Evolutionary conservation across 305 asterid genomes (phyloP), one percentile per base, ranked within the genome.

Genomic region (Fraxinus albicans): DNA sequence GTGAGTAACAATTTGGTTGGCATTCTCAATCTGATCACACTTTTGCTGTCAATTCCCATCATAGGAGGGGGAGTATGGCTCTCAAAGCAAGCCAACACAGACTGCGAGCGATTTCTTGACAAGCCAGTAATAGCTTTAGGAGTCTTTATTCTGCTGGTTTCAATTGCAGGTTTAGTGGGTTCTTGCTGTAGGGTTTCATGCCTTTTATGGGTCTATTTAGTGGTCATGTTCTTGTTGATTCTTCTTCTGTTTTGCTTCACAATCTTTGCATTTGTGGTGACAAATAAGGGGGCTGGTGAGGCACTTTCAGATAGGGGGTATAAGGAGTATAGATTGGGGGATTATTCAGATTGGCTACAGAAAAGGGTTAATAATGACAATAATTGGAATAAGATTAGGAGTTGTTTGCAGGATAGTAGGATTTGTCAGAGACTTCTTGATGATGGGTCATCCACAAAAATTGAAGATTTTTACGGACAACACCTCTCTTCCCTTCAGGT

Each of bases 91-190:
- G 90, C 91, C 0, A 88, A 88, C 84, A 88, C 92, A 35, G 92
- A 88, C 29, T 89, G 92, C 47, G 29, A 88, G 55, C 83, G 83
- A 75, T 89, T 89, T 78, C 90, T 89, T 3, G 91, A 89, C 50
- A 88, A 88, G 89, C 92, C 92, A 29, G 12, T 88, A 6, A 88
- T 89, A 21, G 42, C 85, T 0, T 85, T 89, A 21, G 92, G 90
- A 0, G 60, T 79, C 0, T 80, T 89, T 0, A 89, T 89, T 8
- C 86, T 91, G 82, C 88, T 88, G 6, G 91, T 89, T 29, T 91
- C 94, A 6, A 67, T 89, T 36, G 92, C 92, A 7, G 94, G 92
- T 0, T 78, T 91, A 8, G 91, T 89, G 6, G 94, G 94, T 29
- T 85, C 94, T 19, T 91, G 92, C 23, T 91, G 90, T 74, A 63